Evolutionary conservation across 208 protist genomes (phyloP).

Genomic region (Trypanosomatidae sp.): DNA sequence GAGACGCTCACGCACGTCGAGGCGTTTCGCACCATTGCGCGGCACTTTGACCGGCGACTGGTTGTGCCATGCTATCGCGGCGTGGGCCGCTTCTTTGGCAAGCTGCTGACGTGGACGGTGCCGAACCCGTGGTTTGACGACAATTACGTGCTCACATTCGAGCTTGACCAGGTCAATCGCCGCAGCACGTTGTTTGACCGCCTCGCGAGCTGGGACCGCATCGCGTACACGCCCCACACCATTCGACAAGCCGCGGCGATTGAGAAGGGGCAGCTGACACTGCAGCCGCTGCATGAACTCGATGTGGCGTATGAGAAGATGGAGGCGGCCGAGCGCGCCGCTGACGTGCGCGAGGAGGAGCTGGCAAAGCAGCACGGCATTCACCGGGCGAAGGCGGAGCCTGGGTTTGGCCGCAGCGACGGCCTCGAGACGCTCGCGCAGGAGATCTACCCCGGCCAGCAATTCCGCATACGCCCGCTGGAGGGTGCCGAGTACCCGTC

Average conservation of each 20-base stretch:
- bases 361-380: slow-evolving; percentile 78
- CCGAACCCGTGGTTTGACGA: slow-evolving; percentile 88
- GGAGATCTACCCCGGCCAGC: slow-evolving; percentile 87
- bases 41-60: slow-evolving; percentile 47
- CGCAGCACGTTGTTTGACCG: slow-evolving; percentile 81
- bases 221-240: slow-evolving; percentile 71
- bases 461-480: slow-evolving; percentile 78
- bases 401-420: slow-evolving; percentile 80
- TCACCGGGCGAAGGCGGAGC: slow-evolving; percentile 84
- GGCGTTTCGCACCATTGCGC: slow-evolving; percentile 59
- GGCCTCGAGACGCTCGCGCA: slow-evolving; percentile 83
- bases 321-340: slow-evolving; percentile 76
- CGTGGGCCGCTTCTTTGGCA: slow-evolving; percentile 77
- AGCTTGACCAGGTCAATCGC: slow-evolving; percentile 87
- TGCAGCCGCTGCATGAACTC: slow-evolving; percentile 61
- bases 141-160: slow-evolving; percentile 83
- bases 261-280: slow-evolving; percentile 30
- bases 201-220: slow-evolving; percentile 76
- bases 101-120: slow-evolving; percentile 55
- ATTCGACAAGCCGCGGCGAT: slow-evolving; percentile 67
- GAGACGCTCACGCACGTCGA: slow-evolving; percentile 79
- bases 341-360: slow-evolving; percentile 72
- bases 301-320: slow-evolving; percentile 51
- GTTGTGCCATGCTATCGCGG: slow-evolving; percentile 78
- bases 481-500: slow-evolving; percentile 81